Percentiles rank a stretch among this genome's conserved stretches.
phyloP scores from a whole-genome alignment of 1,284 basidiomycete genomes.

The Irpex lacteus region DNA sequence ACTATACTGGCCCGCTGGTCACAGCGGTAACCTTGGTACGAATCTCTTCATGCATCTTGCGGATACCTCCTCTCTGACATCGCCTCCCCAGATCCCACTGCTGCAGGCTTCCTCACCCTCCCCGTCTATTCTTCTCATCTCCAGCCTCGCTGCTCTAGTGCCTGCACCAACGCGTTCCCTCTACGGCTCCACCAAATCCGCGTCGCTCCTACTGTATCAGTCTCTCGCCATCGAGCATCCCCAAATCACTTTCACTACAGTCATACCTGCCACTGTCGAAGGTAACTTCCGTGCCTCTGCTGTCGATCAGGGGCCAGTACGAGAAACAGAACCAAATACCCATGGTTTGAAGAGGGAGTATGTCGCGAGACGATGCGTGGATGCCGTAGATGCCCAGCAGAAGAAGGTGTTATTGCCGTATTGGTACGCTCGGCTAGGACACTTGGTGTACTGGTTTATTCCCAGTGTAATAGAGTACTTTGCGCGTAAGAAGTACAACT shows the following conservation, averaged over 20 bases:
- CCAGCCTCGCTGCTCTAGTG: conserved; percentile 77
- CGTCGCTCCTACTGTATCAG: conserved; percentile 77
- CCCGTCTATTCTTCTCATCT: conserved; percentile 79
- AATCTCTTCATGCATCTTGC: conserved; percentile 11
- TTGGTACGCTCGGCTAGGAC: conserved; percentile 30
- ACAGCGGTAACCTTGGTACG: conserved; percentile 67
- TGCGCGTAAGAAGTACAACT: conserved; percentile 64
- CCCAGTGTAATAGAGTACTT: conserved; percentile 54
- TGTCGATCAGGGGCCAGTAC: conserved; percentile 55
- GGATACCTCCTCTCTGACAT: background rate
- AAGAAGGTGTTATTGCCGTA: conserved; percentile 56
- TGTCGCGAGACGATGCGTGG: conserved; percentile 55
- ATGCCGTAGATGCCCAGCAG: conserved; percentile 54
- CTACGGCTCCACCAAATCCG: conserved; percentile 84
- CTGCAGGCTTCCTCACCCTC: conserved; percentile 65
- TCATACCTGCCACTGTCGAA: conserved; percentile 65
- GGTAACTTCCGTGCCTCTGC: conserved; percentile 81
- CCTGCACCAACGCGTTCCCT: conserved; percentile 85
- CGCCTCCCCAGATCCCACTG: conserved; percentile 63
- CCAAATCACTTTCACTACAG: conserved; percentile 51
- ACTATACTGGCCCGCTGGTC: conserved; percentile 65
- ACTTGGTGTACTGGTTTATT: conserved; percentile 61
- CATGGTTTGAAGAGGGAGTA: conserved; percentile 52
- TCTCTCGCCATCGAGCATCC: conserved; percentile 80
- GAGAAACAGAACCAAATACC: conserved; percentile 53